Evolutionary conservation across 2,329 filamentous ascomycete species (phyloP).

Genomic region (Pseudocercospora vitis): DNA sequence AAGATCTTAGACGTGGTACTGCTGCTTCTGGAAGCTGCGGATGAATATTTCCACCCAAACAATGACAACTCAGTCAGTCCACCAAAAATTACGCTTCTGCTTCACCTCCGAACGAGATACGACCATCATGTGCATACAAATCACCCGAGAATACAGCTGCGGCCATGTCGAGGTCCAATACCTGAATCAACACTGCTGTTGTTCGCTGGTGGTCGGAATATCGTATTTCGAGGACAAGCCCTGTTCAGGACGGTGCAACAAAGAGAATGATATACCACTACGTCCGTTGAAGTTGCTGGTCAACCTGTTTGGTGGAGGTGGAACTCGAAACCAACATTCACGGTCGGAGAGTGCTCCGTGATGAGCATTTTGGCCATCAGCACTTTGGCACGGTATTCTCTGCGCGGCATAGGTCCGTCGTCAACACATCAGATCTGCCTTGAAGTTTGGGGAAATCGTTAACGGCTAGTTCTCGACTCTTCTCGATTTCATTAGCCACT

Average conservation of each 20-base stretch:
- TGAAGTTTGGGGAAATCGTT: too few species aligned
- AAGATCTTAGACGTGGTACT: slow-evolving; percentile 9
- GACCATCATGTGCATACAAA: slow-evolving; percentile 21
- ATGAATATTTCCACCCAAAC: too few species aligned
- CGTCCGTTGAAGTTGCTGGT: not conserved
- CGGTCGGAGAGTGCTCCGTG: not conserved
- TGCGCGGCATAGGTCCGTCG: too few species aligned
- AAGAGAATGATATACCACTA: not conserved
- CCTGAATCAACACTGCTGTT: slow-evolving; percentile 24
- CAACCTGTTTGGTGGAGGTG: not conserved
- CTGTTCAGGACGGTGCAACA: slow-evolving; percentile 15
- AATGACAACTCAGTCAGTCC: too few species aligned
- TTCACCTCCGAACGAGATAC: not conserved
- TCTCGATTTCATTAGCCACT: too few species aligned
- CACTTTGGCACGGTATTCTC: too few species aligned
- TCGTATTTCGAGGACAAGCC: slow-evolving; percentile 11
- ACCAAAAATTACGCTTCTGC: too few species aligned
- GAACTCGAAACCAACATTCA: not conserved
- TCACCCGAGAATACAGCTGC: slow-evolving; percentile 19
- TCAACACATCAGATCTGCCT: too few species aligned
- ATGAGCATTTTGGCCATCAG: too few species aligned
- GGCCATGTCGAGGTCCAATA: slow-evolving; percentile 21
- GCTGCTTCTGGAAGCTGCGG: not conserved
- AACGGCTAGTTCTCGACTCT: too few species aligned
- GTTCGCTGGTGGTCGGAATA: slow-evolving; percentile 20